Evolutionary conservation across 352 stramenopile species (phyloP).

Genomic region (Globisporangium iwayamae): DNA sequence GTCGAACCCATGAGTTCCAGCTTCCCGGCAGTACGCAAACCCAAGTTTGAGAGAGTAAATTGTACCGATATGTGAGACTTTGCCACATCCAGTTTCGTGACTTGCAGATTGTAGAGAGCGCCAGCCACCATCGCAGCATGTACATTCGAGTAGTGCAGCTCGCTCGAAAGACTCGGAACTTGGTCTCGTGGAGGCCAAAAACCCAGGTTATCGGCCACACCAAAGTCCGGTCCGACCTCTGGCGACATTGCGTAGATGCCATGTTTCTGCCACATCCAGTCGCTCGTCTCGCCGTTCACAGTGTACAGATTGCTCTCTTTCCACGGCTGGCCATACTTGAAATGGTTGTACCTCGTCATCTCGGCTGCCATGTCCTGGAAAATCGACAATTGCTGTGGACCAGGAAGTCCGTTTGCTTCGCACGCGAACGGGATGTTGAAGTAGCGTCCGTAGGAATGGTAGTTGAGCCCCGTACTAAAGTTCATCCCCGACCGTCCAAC

Average conservation of each 20-base stretch:
- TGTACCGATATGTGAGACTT: conserved; percentile 24
- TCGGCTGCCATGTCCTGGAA: conserved; percentile 57
- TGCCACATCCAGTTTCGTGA: conserved; percentile 21
- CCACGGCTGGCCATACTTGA: conserved; percentile 75
- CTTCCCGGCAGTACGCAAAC: conserved; percentile 23
- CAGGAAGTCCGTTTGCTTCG: conserved; percentile 47
- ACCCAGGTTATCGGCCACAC: conserved; percentile 26
- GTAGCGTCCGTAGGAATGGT: conserved; percentile 82
- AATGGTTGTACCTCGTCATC: conserved; percentile 75
- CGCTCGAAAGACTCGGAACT: conserved; percentile 51
- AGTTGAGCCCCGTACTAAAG: conserved; percentile 72
- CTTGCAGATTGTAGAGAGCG: conserved; percentile 45
- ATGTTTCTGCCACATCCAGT: conserved; percentile 83
- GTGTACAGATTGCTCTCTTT: conserved; percentile 83
- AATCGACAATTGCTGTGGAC: conserved; percentile 26
- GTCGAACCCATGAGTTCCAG: conserved; percentile 36
- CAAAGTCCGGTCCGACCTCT: conserved; percentile 70
- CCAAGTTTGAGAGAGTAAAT: conserved; percentile 34
- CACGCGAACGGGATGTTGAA: conserved; percentile 86
- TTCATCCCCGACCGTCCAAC: conserved; percentile 47
- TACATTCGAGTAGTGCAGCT: conserved; percentile 78
- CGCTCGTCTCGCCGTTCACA: conserved; percentile 84
- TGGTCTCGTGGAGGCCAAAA: conserved; percentile 67
- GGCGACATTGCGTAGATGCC: conserved; percentile 84
- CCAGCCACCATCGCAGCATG: conserved; percentile 47